Evolutionary conservation across 192 early-diverging fungal species (phyloP), one percentile per base, ranked within the genome.

Genomic region (Rhizophagus clarus): DNA sequence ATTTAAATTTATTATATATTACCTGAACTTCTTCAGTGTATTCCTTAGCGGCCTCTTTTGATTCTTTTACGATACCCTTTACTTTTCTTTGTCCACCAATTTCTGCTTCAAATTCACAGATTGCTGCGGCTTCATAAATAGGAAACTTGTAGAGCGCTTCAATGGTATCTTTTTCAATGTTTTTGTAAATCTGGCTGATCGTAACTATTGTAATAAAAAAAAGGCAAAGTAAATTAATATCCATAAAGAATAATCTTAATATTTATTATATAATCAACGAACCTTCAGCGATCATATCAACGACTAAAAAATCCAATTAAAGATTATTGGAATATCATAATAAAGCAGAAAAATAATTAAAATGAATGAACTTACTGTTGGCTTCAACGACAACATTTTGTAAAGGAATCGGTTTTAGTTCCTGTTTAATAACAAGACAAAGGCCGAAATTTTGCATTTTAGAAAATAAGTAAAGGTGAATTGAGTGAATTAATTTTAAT

Each of bases 231-330:
- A n/a, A n/a, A n/a, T n/a, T n/a, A n/a, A n/a, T n/a, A n/a, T n/a
- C n/a, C n/a, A n/a, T n/a, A n/a, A n/a, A n/a, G n/a, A n/a, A 24
- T n/a, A 0, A n/a, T 12, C 20, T 6, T 34, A 34, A 34, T 63
- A 22, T 15, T 37, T 26, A 34, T 34, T 34, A 45, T 3, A 34
- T 34, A 34, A 34, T 34, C 5, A 34, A 49, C 47, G 47, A 14
- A 76, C 75, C 75, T 64, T 76, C 75, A 40, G 61, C 29, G 32
- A 76, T 76, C 75, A 76, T 76, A 76, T 76, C 75, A 61, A 76
- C 75, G 17, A 76, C 75, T 76, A 42, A 73, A 15, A 28, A 51
- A 49, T 34, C 1, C 8, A 64, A 14, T 34, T 26, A 51, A 1
- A 3, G 11, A 47, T n/a, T 20, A 15, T 40, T 45, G 24, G 24